A percentile compares a stretch with the other conserved stretches of the same genome.
Evolutionary conservation across 2,329 filamentous ascomycete genomes (phyloP).

Genomic region (Geosmithia flava): DNA sequence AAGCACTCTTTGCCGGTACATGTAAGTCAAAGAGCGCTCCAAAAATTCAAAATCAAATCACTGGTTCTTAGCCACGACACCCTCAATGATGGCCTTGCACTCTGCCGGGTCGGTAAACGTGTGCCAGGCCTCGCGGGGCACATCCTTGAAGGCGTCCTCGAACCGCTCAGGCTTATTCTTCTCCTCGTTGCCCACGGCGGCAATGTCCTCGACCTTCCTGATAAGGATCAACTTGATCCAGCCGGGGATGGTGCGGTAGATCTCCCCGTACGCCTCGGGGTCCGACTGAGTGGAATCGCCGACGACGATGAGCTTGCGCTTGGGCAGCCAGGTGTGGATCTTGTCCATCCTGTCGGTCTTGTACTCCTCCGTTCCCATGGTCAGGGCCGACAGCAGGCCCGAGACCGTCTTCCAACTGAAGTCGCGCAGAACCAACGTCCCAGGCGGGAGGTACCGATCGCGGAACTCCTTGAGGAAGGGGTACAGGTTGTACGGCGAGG

Average conservation of each 20-base stretch:
- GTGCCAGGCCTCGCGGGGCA: constrained; percentile 63
- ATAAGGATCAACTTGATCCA: constrained; percentile 84
- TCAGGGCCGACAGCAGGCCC: constrained; percentile 68
- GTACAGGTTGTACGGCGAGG: constrained; percentile 90
- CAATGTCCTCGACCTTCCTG: constrained; percentile 67
- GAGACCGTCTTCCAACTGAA: constrained; percentile 75
- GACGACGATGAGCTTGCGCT: constrained; percentile 67
- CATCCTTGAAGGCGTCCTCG: constrained; percentile 65
- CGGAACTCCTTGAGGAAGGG: constrained; percentile 72
- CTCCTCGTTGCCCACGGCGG: constrained; percentile 54
- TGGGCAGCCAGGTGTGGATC: constrained; percentile 67
- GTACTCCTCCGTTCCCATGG: constrained; percentile 71
- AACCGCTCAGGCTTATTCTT: constrained; percentile 69
- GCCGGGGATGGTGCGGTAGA: constrained; percentile 52
- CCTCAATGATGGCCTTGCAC: constrained; percentile 25
- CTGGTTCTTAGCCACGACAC: constrained; percentile 6
- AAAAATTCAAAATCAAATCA: background rate
- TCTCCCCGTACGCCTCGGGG: constrained; percentile 78
- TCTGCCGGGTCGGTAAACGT: constrained; percentile 72
- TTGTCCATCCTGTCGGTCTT: constrained; percentile 72
- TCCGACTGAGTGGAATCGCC: constrained; percentile 89
- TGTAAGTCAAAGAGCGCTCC: background rate
- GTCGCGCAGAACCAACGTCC: constrained; percentile 75
- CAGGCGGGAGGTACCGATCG: constrained; percentile 56
- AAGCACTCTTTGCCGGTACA: background rate